These are phyloP conservation scores for Nothopassalora personata DNA, from an alignment of 2,329 filamentous ascomycete species.

Conservation along the genomic window DNA sequence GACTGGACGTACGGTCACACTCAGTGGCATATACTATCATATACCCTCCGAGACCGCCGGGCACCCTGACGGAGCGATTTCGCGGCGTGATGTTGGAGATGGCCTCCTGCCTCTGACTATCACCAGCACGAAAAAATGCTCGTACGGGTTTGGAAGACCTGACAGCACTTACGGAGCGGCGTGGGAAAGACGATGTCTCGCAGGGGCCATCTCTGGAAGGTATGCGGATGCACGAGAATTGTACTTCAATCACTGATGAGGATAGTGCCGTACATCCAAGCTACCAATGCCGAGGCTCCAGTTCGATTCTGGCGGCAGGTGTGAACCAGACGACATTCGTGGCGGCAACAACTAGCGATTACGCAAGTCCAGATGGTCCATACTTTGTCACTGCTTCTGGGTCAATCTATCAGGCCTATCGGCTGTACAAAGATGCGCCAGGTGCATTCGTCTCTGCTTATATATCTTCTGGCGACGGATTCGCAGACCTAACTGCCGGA, in stretches of 20 bases:
- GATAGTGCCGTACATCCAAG: background rate
- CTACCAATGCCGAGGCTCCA: background rate
- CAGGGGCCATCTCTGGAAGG: background rate
- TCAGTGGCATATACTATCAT: constrained; percentile 1
- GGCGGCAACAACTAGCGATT: background rate
- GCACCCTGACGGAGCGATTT: no score
- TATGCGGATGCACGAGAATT: background rate
- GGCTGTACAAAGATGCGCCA: constrained; percentile 44
- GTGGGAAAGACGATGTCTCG: background rate
- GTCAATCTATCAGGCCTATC: constrained; percentile 42
- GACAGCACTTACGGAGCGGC: background rate
- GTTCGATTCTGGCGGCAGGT: no score
- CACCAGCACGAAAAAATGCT: background rate
- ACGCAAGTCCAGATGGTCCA: constrained; percentile 38
- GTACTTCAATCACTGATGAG: background rate
- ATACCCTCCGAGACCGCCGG: background rate
- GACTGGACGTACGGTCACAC: background rate
- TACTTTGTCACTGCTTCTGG: constrained; percentile 45
- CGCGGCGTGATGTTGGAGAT: background rate
- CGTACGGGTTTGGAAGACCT: background rate
- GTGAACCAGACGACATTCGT: no score
- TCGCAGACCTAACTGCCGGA: constrained; percentile 40
- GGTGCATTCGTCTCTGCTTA: constrained; percentile 37
- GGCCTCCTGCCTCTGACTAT: background rate
- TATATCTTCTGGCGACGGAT: constrained; percentile 32